A percentile compares a stretch with the other conserved stretches of the same genome.
These are phyloP conservation scores for Clonostachys solani DNA, from an alignment of 2,329 filamentous ascomycete species.

Conservation along the genomic window DNA sequence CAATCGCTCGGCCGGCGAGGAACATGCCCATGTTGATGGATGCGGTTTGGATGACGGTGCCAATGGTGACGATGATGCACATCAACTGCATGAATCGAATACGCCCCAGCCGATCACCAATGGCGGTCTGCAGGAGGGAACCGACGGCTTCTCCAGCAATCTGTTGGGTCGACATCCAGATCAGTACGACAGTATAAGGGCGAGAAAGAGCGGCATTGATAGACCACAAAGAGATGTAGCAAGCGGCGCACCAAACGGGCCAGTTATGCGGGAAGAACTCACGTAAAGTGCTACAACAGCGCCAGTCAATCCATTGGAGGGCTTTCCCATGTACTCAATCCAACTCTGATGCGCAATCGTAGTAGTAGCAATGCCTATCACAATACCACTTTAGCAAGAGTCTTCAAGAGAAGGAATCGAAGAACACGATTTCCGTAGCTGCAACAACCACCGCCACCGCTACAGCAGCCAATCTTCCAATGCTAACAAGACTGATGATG, in stretches of 20 bases:
- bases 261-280: too few species aligned
- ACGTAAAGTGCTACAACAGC: conserved; percentile 22
- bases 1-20: conserved; percentile 14
- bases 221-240: neutral
- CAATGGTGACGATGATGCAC: conserved; percentile 22
- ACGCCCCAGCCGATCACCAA: conserved; percentile 48
- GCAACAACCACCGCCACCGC: conserved; percentile 49
- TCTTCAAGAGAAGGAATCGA: conserved; percentile 11
- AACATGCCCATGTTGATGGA: conserved; percentile 15
- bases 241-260: too few species aligned
- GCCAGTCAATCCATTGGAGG: conserved; percentile 49
- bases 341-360: conserved; percentile 42
- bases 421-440: conserved; percentile 55
- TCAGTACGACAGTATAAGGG: neutral
- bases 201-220: neutral
- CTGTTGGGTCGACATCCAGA: conserved; percentile 45
- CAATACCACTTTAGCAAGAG: neutral
- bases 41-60: conserved; percentile 17
- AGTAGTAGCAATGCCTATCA: conserved; percentile 39
- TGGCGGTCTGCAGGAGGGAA: conserved; percentile 44
- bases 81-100: conserved; percentile 49
- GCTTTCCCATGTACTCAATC: conserved; percentile 53
- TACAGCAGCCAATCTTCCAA: neutral
- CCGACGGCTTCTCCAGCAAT: conserved; percentile 56
- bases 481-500: neutral